Conservation (phyloP, 306 rosid species). For the Rosa persica region DNA sequence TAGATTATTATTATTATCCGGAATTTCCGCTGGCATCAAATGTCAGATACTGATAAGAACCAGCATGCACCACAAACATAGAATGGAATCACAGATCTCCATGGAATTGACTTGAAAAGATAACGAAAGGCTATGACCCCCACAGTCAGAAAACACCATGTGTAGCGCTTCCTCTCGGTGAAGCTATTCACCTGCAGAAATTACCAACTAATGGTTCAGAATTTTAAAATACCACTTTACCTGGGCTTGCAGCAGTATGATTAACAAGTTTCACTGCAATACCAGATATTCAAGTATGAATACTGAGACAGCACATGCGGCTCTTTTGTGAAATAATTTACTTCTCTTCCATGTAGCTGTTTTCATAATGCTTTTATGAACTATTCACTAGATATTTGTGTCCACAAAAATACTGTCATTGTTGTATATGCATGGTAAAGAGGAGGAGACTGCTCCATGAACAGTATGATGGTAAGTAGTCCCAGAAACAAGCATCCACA, state of each 20-base stretch:
- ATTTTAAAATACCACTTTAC: slow-evolving; percentile 23
- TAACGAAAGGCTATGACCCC: slow-evolving; percentile 54
- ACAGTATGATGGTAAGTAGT: slow-evolving; percentile 50
- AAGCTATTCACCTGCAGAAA: slow-evolving; percentile 71
- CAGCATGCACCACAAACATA: slow-evolving; percentile 69
- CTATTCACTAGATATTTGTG: slow-evolving; percentile 70
- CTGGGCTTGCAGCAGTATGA: slow-evolving; percentile 14
- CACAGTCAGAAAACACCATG: slow-evolving; percentile 65
- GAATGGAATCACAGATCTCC: slow-evolving; percentile 74
- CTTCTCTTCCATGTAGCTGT: slow-evolving; percentile 57
- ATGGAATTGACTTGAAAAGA: slow-evolving; percentile 60
- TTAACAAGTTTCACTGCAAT: slow-evolving; percentile 30
- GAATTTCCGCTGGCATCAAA: slow-evolving; percentile 96
- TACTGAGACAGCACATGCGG: slow-evolving; percentile 49
- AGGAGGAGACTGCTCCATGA: slow-evolving; percentile 83
- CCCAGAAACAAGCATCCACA: slow-evolving; percentile 62
- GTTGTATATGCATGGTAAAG: slow-evolving; percentile 75
- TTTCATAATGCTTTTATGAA: slow-evolving; percentile 69
- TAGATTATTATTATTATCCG: slow-evolving; percentile 71
- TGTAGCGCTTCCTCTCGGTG: slow-evolving; percentile 82
- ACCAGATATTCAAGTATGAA: slow-evolving; percentile 81
- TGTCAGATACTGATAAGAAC: slow-evolving; percentile 72
- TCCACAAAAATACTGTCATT: slow-evolving; percentile 75
- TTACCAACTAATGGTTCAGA: slow-evolving; percentile 34
- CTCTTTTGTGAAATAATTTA: slow-evolving; percentile 46